Base-by-base conservation (phyloP, 306 rosid genomes). In the Pterocarpus macrocarpus region DNA sequence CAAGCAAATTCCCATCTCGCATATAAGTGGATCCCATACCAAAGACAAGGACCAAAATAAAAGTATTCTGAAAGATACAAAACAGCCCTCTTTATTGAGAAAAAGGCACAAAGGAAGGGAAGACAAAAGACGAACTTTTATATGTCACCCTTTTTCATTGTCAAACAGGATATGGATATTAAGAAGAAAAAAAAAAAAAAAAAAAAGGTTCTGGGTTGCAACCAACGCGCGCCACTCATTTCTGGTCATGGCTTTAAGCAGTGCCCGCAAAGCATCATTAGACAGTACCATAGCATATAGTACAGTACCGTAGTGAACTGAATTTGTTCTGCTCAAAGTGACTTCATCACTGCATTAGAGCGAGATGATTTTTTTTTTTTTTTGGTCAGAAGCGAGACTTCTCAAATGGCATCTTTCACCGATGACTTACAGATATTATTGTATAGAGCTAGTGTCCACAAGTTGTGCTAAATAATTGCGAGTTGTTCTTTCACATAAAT, bases 81-180 rank as follows among this genome's bases (percentile, higher is more conserved):
- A 56, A 44, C 38, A 35, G 4, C 32, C 45, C 67, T 57, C 80
- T 83, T 83, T 77, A 39, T 45, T 55, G 58, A 77, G 64, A 77
- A 83, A 83, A 78, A 63, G 64, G 22, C 34, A 5, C 41, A 63
- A 82, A 77, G 47, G 35, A 55, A 56, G 49, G 57, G 64, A 45
- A 17, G 75, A 71, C 86, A 63, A 83, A 83, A 56, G 41, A 34
- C 55, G 39, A 64, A 45, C 86, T 22, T 78, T 83, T 83, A 71
- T 83, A 82, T 63, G 63, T 13, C 86, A 14, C 67, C 75, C 33
- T 22, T 41, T 66, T 59, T 67, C 33, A 8, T 33, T 74, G 53
- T 55, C 50, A 32, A 45, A 65, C 0, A 38, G 0, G 63, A 81
- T 44, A 44, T 34, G 81, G 81, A 67, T 65, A 38, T 38, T 38